A percentile compares a stretch with the other conserved stretches of the same genome.
Evolutionary conservation across 225 moss, liverwort and hornwort species (phyloP).

Genomic region (Bryoerythrophyllum caledonicum): DNA sequence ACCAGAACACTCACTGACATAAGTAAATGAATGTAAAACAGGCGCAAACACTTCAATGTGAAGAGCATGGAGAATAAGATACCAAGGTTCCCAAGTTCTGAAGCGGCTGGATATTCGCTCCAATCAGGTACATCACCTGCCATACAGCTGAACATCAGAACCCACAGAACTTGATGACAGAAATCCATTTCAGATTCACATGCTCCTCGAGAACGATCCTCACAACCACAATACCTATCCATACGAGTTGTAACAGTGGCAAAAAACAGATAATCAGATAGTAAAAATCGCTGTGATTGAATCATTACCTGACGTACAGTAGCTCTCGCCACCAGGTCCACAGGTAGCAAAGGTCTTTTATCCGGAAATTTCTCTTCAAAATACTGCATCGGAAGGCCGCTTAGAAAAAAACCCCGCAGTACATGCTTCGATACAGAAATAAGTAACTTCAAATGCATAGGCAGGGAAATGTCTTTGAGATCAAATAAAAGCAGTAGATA

Average conservation of each 20-base stretch:
- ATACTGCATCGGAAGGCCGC: slow-evolving; percentile 50
- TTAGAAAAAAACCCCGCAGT: background rate
- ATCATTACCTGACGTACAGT: slow-evolving; percentile 58
- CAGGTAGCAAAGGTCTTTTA: slow-evolving; percentile 51
- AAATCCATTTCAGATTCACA: background rate
- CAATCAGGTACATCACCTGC: slow-evolving; percentile 47
- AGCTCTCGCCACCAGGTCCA: slow-evolving; percentile 55
- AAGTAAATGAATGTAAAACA: background rate
- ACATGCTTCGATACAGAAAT: background rate
- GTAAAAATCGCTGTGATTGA: background rate
- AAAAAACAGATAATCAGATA: slow-evolving; percentile 5
- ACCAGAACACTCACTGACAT: background rate
- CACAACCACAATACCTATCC: background rate
- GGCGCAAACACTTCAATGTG: background rate
- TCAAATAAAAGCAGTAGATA: background rate
- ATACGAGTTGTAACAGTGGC: background rate
- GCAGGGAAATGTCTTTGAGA: background rate
- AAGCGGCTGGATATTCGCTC: slow-evolving; percentile 75
- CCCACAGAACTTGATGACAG: slow-evolving; percentile 18
- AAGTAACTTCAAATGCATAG: background rate
- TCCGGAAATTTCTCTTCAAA: slow-evolving; percentile 80
- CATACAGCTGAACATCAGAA: slow-evolving; percentile 11
- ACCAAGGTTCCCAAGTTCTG: slow-evolving; percentile 67
- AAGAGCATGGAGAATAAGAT: slow-evolving; percentile 17
- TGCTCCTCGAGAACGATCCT: slow-evolving; percentile 1